Conservation (phyloP, 2,329 filamentous ascomycete species). For the Podosphaera fusca region DNA sequence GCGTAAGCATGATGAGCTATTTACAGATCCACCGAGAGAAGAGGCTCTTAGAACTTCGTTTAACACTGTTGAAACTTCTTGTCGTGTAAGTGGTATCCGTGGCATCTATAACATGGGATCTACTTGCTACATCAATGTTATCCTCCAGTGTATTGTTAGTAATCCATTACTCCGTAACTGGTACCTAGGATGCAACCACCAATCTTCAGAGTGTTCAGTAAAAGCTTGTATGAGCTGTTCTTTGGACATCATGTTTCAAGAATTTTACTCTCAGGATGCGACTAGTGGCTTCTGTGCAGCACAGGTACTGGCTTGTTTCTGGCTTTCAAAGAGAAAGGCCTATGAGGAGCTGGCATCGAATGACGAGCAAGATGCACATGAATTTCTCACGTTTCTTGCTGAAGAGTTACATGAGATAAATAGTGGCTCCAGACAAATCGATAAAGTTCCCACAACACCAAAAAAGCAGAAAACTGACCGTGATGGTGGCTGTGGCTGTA, state of each 20-base stretch:
- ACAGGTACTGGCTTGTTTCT: constrained; percentile 70
- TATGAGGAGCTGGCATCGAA: constrained; percentile 66
- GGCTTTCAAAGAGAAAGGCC: constrained; percentile 57
- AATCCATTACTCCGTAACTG: constrained; percentile 81
- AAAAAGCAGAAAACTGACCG: constrained; percentile 9
- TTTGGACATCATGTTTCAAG: constrained; percentile 52
- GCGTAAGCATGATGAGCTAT: constrained; percentile 51
- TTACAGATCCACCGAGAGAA: constrained; percentile 39
- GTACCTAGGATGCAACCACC: constrained; percentile 79
- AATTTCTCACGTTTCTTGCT: constrained; percentile 88
- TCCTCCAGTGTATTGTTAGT: constrained; percentile 79
- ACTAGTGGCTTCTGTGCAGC: constrained; percentile 80
- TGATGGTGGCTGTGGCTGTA: constrained; percentile 44
- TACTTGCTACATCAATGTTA: constrained; percentile 94
- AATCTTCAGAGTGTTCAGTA: constrained; percentile 41
- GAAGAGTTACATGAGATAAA: constrained; percentile 77
- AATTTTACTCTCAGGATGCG: constrained; percentile 49
- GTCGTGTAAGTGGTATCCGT: constrained; percentile 66
- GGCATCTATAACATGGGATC: constrained; percentile 96
- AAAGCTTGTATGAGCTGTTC: constrained; percentile 43
- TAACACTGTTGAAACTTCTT: constrained; percentile 62
- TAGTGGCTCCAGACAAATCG: constrained; percentile 24
- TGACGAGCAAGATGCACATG: constrained; percentile 88
- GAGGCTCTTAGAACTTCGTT: constrained; percentile 53
- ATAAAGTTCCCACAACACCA: constrained; percentile 8